Evolutionary conservation across 2,329 filamentous ascomycete species (phyloP), one percentile per base, ranked within the genome.

Genomic region (Conoideocrella luteorostrata): DNA sequence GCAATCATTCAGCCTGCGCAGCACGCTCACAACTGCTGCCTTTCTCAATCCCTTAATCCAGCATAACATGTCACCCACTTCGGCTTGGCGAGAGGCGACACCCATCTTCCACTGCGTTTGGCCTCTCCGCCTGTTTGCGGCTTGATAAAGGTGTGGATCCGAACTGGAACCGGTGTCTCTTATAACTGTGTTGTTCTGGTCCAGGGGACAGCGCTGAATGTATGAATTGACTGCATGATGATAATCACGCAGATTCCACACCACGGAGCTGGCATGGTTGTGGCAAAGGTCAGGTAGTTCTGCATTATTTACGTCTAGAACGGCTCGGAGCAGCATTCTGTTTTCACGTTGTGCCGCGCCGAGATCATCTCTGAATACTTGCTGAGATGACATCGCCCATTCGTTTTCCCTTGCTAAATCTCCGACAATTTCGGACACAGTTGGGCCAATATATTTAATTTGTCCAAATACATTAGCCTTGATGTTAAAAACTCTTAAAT

Each of bases 401-500:
- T 45, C 15, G 12, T 48, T 39, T 12, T 35, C 46, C 28, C 40
- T 26, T 12, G 21, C 23, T 11, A 48, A 30, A 32, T 32, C 23
- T 33, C 28, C 42, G 29, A 45, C 43, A 7, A 48, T 45, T 28
- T 48, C 46, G 17, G 33, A 0, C 2, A 39, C 23, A 28, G 17
- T 15, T 7, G 46, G 46, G 12, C 46, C 46, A 20, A 45, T 26
- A 24, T 21, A 12, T 3, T 5, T 37, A 30, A 48, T 40, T 17
- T 26, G 18, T 1, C 46, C 46, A 20, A 48, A 26, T 5, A 42
- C 28, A 3, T 21, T 22, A 2, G 38, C 34, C 9, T 41, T 12
- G 12, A 48, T 21, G 13, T 28, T 9, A 20, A 48, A 45, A 23
- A 22, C 24, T 43, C 35, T 33, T 17, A 4, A 18, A 29, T 39